phyloP scores from a whole-genome alignment of 2,329 filamentous ascomycete genomes.

The Geosmithia morbida region DNA sequence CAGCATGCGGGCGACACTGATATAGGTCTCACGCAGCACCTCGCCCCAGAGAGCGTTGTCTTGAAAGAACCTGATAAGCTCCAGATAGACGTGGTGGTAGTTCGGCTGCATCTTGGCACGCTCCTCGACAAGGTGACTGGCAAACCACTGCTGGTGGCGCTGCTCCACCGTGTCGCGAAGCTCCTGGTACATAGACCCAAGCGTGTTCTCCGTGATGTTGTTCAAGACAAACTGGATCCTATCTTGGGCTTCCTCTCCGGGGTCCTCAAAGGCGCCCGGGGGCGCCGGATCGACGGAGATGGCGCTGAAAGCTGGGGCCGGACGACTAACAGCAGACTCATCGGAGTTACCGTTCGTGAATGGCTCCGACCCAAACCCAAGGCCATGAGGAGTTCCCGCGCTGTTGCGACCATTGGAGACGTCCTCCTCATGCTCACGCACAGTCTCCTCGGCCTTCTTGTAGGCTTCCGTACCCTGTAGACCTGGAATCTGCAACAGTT shows the following conservation, averaged over 20 bases:
- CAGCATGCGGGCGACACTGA: conserved; percentile 71
- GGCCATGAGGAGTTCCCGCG: conserved; percentile 18
- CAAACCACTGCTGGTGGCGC: conserved; percentile 91
- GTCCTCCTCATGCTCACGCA: conserved; percentile 53
- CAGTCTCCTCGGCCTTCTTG: conserved; percentile 67
- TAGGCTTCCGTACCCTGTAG: conserved; percentile 76
- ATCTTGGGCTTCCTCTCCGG: conserved; percentile 72
- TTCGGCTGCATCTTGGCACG: conserved; percentile 96
- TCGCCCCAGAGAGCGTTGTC: conserved; percentile 71
- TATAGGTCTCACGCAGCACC: conserved; percentile 84
- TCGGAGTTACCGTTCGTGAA: conserved; percentile 60
- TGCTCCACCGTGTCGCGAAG: conserved; percentile 65
- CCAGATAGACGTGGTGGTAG: conserved; percentile 85
- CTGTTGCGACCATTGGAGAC: conserved; percentile 41
- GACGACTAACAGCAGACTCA: conserved; percentile 44
- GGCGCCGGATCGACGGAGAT: conserved; percentile 61
- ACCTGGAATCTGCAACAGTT: conserved; percentile 67
- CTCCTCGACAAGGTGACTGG: conserved; percentile 85
- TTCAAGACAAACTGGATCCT: conserved; percentile 93
- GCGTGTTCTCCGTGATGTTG: conserved; percentile 83
- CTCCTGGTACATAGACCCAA: conserved; percentile 72
- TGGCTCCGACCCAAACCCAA: conserved; percentile 27
- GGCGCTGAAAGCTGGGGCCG: conserved; percentile 59
- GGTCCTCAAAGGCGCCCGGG: conserved; percentile 60
- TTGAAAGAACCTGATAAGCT: conserved; percentile 72